phyloP scores from a whole-genome alignment of 2,329 filamentous ascomycete genomes.

The Conoideocrella luteorostrata region DNA sequence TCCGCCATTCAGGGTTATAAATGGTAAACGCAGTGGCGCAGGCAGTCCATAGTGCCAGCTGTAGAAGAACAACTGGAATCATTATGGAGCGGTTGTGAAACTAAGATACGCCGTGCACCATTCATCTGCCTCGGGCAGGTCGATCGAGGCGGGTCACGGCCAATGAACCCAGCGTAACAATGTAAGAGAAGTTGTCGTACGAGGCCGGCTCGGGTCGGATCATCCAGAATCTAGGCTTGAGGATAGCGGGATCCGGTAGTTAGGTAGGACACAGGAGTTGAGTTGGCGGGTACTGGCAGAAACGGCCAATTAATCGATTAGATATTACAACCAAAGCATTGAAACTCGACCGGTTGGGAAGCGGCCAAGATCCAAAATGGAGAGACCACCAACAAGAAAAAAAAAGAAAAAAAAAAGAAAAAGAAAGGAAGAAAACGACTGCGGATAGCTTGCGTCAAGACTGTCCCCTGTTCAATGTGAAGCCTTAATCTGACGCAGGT shows the following conservation, averaged over 20 bases:
- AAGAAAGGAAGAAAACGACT: slow-evolving; percentile 9
- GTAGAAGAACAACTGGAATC: slow-evolving; percentile 32
- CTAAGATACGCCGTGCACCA: slow-evolving; percentile 5
- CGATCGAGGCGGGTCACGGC: not conserved
- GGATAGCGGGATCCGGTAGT: not conserved
- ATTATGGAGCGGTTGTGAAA: slow-evolving; percentile 25
- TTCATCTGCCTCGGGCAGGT: not conserved
- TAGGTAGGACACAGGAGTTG: not conserved
- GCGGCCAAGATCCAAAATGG: no score
- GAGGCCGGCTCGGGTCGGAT: slow-evolving; percentile 5
- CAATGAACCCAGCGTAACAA: not conserved
- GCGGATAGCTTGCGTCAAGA: not conserved
- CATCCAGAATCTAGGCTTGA: not conserved
- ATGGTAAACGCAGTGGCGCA: slow-evolving; percentile 42
- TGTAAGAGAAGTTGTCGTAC: not conserved
- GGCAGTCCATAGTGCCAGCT: slow-evolving; percentile 42
- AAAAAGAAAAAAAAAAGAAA: slow-evolving; percentile 10
- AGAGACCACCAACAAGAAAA: not conserved
- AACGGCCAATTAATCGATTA: slow-evolving; percentile 10
- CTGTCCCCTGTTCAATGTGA: not conserved
- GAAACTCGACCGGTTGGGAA: slow-evolving; percentile 1
- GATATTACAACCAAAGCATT: slow-evolving; percentile 12
- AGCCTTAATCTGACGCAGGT: not conserved
- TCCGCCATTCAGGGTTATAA: slow-evolving; percentile 33
- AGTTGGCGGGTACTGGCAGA: not conserved